These are phyloP conservation scores for Fusarium verrucosum DNA, from an alignment of 2,329 filamentous ascomycete species.

Conservation along the genomic window DNA sequence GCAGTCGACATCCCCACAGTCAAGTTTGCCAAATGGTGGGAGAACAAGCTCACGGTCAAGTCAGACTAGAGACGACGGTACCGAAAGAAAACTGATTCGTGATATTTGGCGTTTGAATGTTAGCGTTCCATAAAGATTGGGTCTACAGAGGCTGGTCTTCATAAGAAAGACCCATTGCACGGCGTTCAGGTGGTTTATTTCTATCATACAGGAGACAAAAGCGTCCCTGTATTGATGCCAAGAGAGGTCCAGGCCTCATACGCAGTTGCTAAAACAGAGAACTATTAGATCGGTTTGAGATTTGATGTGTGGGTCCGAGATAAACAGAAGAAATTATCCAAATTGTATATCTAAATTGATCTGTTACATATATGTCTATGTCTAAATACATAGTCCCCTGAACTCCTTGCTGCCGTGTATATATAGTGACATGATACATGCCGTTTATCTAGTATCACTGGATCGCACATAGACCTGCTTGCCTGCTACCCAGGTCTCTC, in stretches of 20 bases:
- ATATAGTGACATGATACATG: not conserved
- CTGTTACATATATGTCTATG: not conserved
- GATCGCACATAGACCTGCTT: slow-evolving; percentile 54
- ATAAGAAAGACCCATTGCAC: not conserved
- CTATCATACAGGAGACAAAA: slow-evolving; percentile 5
- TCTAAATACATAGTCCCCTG: not conserved
- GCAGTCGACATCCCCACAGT: slow-evolving; percentile 65
- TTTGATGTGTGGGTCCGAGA: not conserved
- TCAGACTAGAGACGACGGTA: slow-evolving; percentile 27
- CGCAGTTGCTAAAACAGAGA: slow-evolving; percentile 1
- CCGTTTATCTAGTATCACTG: not conserved
- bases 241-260: not conserved
- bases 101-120: slow-evolving; percentile 12
- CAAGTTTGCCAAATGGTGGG: slow-evolving; percentile 65
- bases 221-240: not conserved
- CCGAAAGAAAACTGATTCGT: slow-evolving; percentile 6
- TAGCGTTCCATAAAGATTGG: slow-evolving; percentile 4
- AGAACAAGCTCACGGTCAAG: slow-evolving; percentile 54
- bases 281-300: not conserved
- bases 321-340: not conserved
- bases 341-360: slow-evolving; percentile 4
- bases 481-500: slow-evolving; percentile 75
- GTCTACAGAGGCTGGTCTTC: slow-evolving; percentile 5
- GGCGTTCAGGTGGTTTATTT: slow-evolving; percentile 35
- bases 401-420: not conserved